Evolutionary conservation across 768 basidiomycete species (phyloP).

Genomic region (Collybia sp.): DNA sequence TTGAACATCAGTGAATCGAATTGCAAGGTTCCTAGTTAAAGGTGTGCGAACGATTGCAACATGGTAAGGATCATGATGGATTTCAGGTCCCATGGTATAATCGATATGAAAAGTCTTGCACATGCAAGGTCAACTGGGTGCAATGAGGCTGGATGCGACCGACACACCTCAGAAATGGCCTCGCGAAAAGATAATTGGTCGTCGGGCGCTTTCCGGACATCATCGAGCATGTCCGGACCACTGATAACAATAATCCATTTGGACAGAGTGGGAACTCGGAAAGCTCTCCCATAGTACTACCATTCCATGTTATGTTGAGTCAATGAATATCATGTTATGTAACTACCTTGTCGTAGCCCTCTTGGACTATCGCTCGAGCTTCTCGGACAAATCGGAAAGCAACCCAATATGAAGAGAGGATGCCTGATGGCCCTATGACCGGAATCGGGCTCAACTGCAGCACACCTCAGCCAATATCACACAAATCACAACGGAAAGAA

Average conservation of each 20-base stretch:
- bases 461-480: too few relatives aligned
- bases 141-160: neutral
- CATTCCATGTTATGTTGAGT: too few relatives aligned
- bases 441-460: slow-evolving; percentile 20
- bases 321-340: too few relatives aligned
- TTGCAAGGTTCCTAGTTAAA: slow-evolving; percentile 23
- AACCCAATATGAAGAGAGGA: slow-evolving; percentile 24
- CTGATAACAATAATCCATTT: slow-evolving; percentile 41
- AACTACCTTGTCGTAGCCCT: slow-evolving; percentile 26
- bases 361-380: slow-evolving; percentile 19
- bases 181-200: slow-evolving; percentile 24
- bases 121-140: neutral
- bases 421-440: slow-evolving; percentile 23
- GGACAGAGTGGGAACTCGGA: slow-evolving; percentile 37
- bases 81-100: slow-evolving; percentile 23
- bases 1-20: slow-evolving; percentile 23
- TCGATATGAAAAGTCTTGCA: slow-evolving; percentile 22
- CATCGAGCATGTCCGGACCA: slow-evolving; percentile 39
- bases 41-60: slow-evolving; percentile 10
- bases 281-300: slow-evolving; percentile 17
- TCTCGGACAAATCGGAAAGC: slow-evolving; percentile 18
- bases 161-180: slow-evolving; percentile 20
- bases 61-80: slow-evolving; percentile 16
- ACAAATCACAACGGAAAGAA: too few relatives aligned
- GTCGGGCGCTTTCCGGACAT: slow-evolving; percentile 34